These are phyloP conservation scores for Dactylellina parvicollis DNA, from an alignment of 2,329 filamentous ascomycete genomes.

Conservation along the genomic window DNA sequence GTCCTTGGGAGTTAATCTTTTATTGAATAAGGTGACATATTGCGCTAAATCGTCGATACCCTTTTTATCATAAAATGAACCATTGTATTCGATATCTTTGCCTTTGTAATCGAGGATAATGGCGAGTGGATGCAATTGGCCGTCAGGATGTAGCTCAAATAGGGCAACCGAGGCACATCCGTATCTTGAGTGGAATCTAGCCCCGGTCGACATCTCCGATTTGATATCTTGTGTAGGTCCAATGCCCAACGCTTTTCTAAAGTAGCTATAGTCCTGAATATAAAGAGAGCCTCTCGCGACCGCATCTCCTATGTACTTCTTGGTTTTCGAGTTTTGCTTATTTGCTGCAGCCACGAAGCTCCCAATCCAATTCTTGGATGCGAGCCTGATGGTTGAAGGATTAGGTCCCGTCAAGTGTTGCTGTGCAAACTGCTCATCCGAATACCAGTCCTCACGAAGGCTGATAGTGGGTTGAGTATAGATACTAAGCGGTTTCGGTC, in stretches of 20 bases:
- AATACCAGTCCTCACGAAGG: constrained; percentile 55
- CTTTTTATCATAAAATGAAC: constrained; percentile 1
- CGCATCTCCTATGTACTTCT: constrained; percentile 41
- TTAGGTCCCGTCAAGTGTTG: constrained; percentile 63
- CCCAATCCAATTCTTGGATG: constrained; percentile 48
- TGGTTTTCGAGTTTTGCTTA: constrained; percentile 20
- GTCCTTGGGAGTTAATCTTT: constrained; percentile 60
- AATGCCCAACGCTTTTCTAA: constrained; percentile 38
- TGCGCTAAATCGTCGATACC: constrained; percentile 55
- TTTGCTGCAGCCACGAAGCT: constrained; percentile 54
- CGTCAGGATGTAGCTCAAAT: constrained; percentile 63
- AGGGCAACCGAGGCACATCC: constrained; percentile 63
- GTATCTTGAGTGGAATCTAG: constrained; percentile 55
- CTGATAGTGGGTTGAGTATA: constrained; percentile 58
- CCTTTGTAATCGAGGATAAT: constrained; percentile 66
- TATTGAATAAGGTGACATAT: constrained; percentile 67
- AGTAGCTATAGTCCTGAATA: constrained; percentile 58
- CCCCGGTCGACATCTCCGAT: not conserved
- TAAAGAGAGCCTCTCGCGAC: constrained; percentile 54
- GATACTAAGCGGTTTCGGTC: constrained; percentile 58
- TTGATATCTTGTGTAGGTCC: not conserved
- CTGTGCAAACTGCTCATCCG: constrained; percentile 62
- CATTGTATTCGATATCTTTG: constrained; percentile 55
- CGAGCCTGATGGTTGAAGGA: constrained; percentile 56
- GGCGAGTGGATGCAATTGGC: constrained; percentile 65